Base-by-base conservation (phyloP, 495 filamentous ascomycete species). In the Penicillium soppii region DNA sequence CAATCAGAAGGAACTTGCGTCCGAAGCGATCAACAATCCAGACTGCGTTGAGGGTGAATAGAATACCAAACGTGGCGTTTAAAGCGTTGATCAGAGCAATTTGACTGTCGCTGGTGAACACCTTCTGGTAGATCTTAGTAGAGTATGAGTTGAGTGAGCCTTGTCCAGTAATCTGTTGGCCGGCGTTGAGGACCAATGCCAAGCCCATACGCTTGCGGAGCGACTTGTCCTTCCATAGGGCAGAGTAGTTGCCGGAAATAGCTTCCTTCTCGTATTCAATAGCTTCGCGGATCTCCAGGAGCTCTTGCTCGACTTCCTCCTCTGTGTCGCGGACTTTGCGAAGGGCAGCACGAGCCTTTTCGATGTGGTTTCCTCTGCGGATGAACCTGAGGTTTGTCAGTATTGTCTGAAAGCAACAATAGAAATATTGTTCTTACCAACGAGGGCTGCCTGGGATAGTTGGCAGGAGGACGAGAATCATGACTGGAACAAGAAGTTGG, bases 1-100 rank as follows among this genome's bases (percentile, higher is more conserved):
- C 71, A 46, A 90, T 79, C 12, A 91, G 74, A 17, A 90, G 76
- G 46, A 80, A 75, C 40, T 86, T 85, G 40, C 88, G 82, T 47
- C 88, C 88, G 47, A 88, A 75, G 29, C 73, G 78, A 64, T 91
- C 88, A 50, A 85, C 72, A 35, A 82, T 68, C 67, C 80, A 91
- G 57, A 92, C 82, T 13, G 86, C 84, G 32, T 88, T 81, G 32
- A 87, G 78, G 5, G 88, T 92, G 38, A 84, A 87, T 58, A 75
- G 16, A 46, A 75, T 75, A 46, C 77, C 80, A 45, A 90, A 86
- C 53, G 90, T 91, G 56, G 90, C 85, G 16, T 73, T 75, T 16
- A 84, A 71, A 20, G 86, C 85, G 26, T 87, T 90, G 70, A 90
- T 84, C 23, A 89, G 72, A 20, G 81, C 76, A 67, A 88, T 89